Evolutionary conservation across 2,329 filamentous ascomycete species (phyloP), one percentile per base, ranked within the genome.

Genomic region (Talaromyces rugulosus): DNA sequence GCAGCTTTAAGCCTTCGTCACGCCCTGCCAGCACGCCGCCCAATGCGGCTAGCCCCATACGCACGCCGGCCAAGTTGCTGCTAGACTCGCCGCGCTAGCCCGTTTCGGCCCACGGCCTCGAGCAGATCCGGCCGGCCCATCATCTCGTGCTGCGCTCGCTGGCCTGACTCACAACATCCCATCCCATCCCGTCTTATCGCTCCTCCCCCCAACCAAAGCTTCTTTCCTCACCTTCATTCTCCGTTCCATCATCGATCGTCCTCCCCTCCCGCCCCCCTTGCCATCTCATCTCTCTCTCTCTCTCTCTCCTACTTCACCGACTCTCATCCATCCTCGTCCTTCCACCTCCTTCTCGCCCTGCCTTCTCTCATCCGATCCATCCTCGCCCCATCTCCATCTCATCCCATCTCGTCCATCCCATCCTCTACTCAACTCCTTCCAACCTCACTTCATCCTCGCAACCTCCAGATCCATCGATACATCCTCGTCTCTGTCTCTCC

Each of bases 1-100:
- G 28, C 23, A 9, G 8, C 4, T 27, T 28, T n/a, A 18, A 27
- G 28, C 51, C 28, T 54, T n/a, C 51, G 51, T 54, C 31, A 54
- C 51, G 51, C n/a, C 28, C 28, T 55, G 55, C 62, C 65, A 67
- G 64, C 65, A 67, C 65, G 63, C 65, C 63, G 62, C 56, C 63
- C 60, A 27, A 47, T 47, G 8, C 44, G 44, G 44, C 23, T 47
- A 47, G 44, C 18, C 9, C 14, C 44, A 8, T 47, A 18, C 18
- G n/a, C 44, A 27, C 23, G 23, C 23, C 23, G 1, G 23, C 12
- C 33, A 1, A 18, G 5, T 18, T 47, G 44, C n/a, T 11, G 7
- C 44, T 27, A 47, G 18, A n/a, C 44, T 7, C n/a, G 5, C 44
- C 18, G 11, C 44, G 44, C 44, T 47, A 47, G 1, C 44, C 44